Conservation (phyloP, 1,139 yeast species). For the Oligophagozyma castellii region DNA sequence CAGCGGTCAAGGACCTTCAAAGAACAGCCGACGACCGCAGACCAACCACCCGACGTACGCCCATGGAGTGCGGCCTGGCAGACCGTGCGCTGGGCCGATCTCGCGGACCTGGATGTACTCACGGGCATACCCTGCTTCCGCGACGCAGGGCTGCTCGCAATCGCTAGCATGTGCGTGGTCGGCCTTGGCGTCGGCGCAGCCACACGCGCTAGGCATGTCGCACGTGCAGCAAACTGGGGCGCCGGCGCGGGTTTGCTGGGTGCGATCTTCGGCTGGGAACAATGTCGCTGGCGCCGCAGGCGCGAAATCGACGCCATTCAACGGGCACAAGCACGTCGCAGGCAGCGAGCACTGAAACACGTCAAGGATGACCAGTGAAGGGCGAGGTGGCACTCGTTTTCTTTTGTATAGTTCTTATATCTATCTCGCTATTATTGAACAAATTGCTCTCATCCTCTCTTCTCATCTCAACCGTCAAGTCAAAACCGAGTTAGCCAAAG, state of each 20-base stretch:
- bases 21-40: slow-evolving; percentile 11
- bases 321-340: slow-evolving; percentile 31
- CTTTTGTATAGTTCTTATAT: background rate
- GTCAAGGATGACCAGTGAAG: background rate
- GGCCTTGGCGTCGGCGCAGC: slow-evolving; percentile 60
- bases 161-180: slow-evolving; percentile 70
- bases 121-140: slow-evolving; percentile 76
- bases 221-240: slow-evolving; percentile 66
- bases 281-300: slow-evolving; percentile 63
- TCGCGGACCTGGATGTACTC: slow-evolving; percentile 38
- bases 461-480: background rate
- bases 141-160: slow-evolving; percentile 78
- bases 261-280: slow-evolving; percentile 82
- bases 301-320: slow-evolving; percentile 13
- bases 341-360: background rate
- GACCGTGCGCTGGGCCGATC: slow-evolving; percentile 20
- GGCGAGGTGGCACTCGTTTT: background rate
- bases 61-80: no score
- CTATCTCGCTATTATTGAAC: background rate
- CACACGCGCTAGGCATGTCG: slow-evolving; percentile 49
- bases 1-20: slow-evolving; percentile 25
- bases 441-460: background rate
- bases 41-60: slow-evolving; percentile 17
- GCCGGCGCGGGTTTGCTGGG: slow-evolving; percentile 72
- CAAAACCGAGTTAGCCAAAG: background rate